Conservation (phyloP, 192 early-diverging fungal species). For the Entophlyctis luteolus region DNA sequence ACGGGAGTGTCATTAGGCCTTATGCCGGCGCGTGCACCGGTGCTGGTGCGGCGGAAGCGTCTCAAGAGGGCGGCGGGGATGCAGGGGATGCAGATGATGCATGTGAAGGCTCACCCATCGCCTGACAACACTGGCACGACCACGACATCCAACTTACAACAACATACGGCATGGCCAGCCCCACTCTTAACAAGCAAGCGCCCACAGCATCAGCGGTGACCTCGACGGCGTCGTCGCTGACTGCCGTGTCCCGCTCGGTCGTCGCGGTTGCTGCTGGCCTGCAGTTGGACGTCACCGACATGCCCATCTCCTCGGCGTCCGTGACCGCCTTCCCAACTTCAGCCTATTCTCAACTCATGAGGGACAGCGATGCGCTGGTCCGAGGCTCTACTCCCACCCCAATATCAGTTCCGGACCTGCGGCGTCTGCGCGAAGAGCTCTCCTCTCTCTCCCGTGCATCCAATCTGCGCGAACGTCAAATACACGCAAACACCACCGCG, state of each 20-base stretch:
- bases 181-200: not conserved
- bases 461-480: not conserved
- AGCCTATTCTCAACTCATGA: too few relatives aligned
- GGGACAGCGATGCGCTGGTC: too few relatives aligned
- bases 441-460: not conserved
- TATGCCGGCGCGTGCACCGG: too few relatives aligned
- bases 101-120: not conserved
- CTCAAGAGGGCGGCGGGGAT: not conserved
- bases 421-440: conserved; percentile 2
- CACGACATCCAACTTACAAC: not conserved
- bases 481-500: not conserved
- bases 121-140: not conserved
- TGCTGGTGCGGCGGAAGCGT: not conserved
- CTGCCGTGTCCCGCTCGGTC: not conserved
- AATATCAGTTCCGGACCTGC: not conserved
- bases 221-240: not conserved
- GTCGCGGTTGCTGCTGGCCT: not conserved
- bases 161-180: not conserved
- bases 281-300: not conserved
- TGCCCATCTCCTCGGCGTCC: too few relatives aligned
- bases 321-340: too few relatives aligned
- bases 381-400: too few relatives aligned
- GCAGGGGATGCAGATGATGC: not conserved
- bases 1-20: too few relatives aligned
- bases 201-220: not conserved